Evolutionary conservation across 495 filamentous ascomycete genomes (phyloP).

Genomic region (Penicillium cataractarum): DNA sequence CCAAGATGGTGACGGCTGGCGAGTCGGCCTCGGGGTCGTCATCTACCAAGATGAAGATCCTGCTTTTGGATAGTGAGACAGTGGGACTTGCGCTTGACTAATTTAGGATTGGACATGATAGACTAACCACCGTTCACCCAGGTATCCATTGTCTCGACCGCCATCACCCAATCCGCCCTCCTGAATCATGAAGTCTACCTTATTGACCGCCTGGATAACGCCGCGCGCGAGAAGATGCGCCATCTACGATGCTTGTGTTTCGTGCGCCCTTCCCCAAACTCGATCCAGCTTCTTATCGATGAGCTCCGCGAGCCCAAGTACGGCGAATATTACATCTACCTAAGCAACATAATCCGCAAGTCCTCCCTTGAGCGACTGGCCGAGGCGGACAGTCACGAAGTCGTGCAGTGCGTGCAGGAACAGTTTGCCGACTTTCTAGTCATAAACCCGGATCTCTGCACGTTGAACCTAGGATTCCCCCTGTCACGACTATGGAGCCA

Average conservation of each 20-base stretch:
- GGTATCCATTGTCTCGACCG: conserved; percentile 89
- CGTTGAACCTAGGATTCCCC: conserved; percentile 75
- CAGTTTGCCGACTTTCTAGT: conserved; percentile 95
- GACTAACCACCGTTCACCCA: conserved; percentile 35
- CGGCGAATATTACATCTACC: conserved; percentile 95
- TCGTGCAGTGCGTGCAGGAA: conserved; percentile 89
- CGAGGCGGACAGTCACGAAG: conserved; percentile 97
- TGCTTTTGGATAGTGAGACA: conserved; percentile 93
- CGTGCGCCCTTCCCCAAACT: conserved; percentile 85
- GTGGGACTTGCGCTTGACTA: conserved; percentile 53
- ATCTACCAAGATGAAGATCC: conserved; percentile 97
- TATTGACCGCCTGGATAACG: conserved; percentile 92
- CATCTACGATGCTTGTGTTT: conserved; percentile 94
- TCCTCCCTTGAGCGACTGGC: conserved; percentile 92
- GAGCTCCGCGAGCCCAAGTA: conserved; percentile 96
- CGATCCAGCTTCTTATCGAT: conserved; percentile 91
- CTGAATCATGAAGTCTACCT: conserved; percentile 97
- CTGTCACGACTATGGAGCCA: conserved; percentile 73
- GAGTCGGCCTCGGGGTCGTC: conserved; percentile 67
- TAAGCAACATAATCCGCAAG: conserved; percentile 96
- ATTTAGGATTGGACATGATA: conserved; percentile 1
- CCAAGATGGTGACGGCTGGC: conserved; percentile 92
- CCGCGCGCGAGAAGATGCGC: conserved; percentile 93
- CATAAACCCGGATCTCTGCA: conserved; percentile 92
- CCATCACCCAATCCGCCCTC: conserved; percentile 93